These are phyloP conservation scores for Pseudoneurospora amorphoporcata DNA, from an alignment of 495 filamentous ascomycete genomes.

Conservation along the genomic window DNA sequence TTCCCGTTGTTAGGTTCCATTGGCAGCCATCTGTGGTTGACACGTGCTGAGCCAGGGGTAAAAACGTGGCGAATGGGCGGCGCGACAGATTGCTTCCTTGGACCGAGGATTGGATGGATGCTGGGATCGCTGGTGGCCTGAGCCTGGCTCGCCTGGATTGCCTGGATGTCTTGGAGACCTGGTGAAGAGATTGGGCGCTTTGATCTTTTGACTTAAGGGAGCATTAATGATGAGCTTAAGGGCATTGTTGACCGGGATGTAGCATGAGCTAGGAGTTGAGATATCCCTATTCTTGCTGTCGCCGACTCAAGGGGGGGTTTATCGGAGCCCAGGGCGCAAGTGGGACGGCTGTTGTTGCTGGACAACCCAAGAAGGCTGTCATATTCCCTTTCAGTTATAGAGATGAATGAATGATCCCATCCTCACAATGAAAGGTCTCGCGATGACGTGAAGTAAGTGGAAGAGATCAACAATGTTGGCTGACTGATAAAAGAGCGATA, in stretches of 20 bases:
- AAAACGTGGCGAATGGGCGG: not conserved
- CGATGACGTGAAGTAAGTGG: not conserved
- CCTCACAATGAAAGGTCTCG: not conserved
- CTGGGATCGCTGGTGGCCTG: not conserved
- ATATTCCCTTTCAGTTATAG: too few species aligned
- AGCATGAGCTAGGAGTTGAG: not conserved
- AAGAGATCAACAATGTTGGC: not conserved
- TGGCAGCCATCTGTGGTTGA: not conserved
- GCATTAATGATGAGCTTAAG: not conserved
- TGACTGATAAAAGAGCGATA: not conserved
- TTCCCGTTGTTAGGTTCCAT: not conserved
- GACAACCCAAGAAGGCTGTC: too few species aligned
- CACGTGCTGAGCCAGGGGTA: not conserved
- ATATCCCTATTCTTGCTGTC: not conserved
- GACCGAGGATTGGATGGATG: not conserved
- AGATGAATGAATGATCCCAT: too few species aligned
- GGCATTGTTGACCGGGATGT: not conserved
- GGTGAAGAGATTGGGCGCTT: not conserved
- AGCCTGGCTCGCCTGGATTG: not conserved
- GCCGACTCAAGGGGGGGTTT: not conserved
- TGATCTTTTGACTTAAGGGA: not conserved
- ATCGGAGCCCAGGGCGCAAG: not conserved
- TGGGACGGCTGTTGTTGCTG: too few species aligned
- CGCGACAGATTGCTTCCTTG: not conserved
- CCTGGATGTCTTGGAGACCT: not conserved